Evolutionary conservation across 305 asterid genomes (phyloP).

Genomic region (Solanum chacoense): DNA sequence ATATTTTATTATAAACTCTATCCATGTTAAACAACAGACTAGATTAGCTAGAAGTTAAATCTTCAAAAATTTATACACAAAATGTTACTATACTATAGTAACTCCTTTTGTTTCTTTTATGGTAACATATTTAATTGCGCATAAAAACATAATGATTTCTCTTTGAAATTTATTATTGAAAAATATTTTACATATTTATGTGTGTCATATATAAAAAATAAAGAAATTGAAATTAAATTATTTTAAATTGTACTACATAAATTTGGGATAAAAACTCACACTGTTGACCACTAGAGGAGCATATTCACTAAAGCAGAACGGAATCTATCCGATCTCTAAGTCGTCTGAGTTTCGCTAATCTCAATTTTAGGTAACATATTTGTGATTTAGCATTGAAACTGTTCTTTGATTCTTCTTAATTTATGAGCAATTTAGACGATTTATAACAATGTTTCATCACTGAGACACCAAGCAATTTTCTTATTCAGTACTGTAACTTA

Average conservation of each 20-base stretch:
- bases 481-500: neutral
- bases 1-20: neutral
- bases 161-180: too few relatives aligned
- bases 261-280: neutral
- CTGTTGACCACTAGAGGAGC: neutral
- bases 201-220: neutral
- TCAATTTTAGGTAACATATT: neutral
- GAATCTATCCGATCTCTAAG: neutral
- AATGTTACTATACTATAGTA: neutral
- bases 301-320: neutral
- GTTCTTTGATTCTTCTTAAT: neutral
- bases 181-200: too few relatives aligned
- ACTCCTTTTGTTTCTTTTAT: neutral
- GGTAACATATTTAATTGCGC: too few relatives aligned
- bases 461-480: neutral
- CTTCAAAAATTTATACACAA: neutral
- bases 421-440: neutral
- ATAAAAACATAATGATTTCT: too few relatives aligned
- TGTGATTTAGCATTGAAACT: neutral
- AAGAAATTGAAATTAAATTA: neutral
- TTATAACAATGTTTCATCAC: neutral
- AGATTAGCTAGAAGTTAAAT: neutral
- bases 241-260: neutral
- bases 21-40: neutral
- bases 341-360: neutral